Conservation (phyloP, 495 filamentous ascomycete species). For the Neurospora africana region DNA sequence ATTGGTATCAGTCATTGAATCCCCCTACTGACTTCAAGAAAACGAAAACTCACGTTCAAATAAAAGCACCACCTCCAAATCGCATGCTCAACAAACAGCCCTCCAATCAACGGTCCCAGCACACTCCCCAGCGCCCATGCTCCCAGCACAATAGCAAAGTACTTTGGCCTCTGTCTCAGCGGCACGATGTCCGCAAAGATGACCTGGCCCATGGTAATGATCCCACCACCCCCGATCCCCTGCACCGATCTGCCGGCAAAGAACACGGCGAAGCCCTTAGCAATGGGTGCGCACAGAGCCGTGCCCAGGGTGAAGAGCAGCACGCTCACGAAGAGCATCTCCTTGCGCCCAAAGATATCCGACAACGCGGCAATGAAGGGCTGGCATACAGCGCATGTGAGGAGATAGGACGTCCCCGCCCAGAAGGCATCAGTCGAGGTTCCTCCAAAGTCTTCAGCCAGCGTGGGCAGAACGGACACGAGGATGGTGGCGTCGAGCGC, state of each 20-base stretch:
- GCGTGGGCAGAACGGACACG: conserved; percentile 32
- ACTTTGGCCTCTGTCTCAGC: conserved; percentile 30
- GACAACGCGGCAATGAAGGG: conserved; percentile 40
- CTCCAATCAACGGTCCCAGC: conserved; percentile 65
- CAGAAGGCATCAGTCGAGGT: conserved; percentile 42
- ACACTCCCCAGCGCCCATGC: conserved; percentile 64
- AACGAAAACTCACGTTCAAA: conserved; percentile 18
- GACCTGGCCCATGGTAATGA: conserved; percentile 75
- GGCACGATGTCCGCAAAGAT: conserved; percentile 44
- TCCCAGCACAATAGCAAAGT: conserved; percentile 30
- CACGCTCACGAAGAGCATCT: conserved; percentile 30
- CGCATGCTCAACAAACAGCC: conserved; percentile 51
- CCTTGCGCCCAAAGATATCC: conserved; percentile 43
- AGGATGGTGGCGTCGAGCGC: conserved; percentile 48
- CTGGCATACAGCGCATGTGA: conserved; percentile 36
- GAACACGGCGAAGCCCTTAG: conserved; percentile 45
- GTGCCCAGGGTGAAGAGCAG: conserved; percentile 36
- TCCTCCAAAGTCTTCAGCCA: conserved; percentile 34
- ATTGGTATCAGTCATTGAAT: not conserved
- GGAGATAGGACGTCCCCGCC: conserved; percentile 44
- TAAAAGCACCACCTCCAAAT: conserved; percentile 36
- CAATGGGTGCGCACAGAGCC: conserved; percentile 27
- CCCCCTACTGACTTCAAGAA: not conserved
- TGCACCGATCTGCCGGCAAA: conserved; percentile 70
- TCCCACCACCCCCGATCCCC: conserved; percentile 71